phyloP scores from a whole-genome alignment of 495 filamentous ascomycete species.

The Xylaria intraflava region DNA sequence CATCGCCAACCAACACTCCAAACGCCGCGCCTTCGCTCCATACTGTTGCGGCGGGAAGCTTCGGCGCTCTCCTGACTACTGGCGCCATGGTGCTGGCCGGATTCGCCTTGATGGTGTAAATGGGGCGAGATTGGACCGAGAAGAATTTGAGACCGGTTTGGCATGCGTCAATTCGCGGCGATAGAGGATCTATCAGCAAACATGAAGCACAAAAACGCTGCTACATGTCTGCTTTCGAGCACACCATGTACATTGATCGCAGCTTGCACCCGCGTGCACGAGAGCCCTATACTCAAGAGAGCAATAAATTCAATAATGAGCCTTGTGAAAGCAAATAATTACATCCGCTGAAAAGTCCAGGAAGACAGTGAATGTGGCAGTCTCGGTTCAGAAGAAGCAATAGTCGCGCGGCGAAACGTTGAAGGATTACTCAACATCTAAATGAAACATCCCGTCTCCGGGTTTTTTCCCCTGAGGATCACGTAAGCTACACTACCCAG shows the following conservation, averaged over 20 bases:
- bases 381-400: too few relatives aligned
- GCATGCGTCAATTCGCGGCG: background rate
- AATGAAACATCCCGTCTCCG: too few relatives aligned
- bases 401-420: too few relatives aligned
- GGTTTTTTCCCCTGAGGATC: too few relatives aligned
- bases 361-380: too few relatives aligned
- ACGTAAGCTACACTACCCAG: too few relatives aligned
- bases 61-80: slow-evolving; percentile 16
- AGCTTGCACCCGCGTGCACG: background rate
- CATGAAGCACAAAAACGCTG: background rate
- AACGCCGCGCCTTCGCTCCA: slow-evolving; percentile 18
- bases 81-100: slow-evolving; percentile 21
- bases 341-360: too few relatives aligned
- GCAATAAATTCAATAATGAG: slow-evolving; percentile 7
- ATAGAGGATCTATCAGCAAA: background rate
- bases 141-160: background rate
- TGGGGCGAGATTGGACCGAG: background rate
- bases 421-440: too few relatives aligned
- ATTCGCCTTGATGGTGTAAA: slow-evolving; percentile 15
- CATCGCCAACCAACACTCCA: slow-evolving; percentile 12
- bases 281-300: background rate
- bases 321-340: background rate
- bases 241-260: background rate
- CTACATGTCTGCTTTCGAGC: background rate
- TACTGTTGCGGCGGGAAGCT: background rate